These are phyloP conservation scores for Allantophomopsis cytisporea DNA, from an alignment of 2,329 filamentous ascomycete species.

Conservation along the genomic window DNA sequence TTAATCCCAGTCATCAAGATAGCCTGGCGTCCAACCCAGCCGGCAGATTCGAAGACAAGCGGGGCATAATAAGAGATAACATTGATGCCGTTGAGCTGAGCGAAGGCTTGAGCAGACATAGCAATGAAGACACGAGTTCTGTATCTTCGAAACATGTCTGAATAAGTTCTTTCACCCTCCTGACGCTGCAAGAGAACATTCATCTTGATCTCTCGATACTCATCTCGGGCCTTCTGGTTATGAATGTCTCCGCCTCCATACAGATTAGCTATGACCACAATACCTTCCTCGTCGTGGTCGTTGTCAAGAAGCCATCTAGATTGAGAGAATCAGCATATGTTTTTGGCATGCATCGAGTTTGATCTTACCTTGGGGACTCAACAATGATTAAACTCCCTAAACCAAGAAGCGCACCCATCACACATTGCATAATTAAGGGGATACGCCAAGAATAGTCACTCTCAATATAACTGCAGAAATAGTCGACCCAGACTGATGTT, in stretches of 20 bases:
- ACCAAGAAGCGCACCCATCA: constrained; percentile 82
- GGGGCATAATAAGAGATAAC: constrained; percentile 99
- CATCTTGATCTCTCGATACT: constrained; percentile 99
- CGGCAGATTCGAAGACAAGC: constrained; percentile 89
- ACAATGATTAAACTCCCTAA: constrained; percentile 85
- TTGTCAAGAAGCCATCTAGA: constrained; percentile 89
- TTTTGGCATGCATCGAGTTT: neutral
- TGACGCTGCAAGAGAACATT: constrained; percentile 84
- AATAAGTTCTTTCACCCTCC: constrained; percentile 84
- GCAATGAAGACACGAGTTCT: constrained; percentile 89
- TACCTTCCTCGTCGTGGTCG: constrained; percentile 95
- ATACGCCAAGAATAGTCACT: constrained; percentile 81
- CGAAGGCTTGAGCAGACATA: constrained; percentile 94
- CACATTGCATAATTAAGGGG: constrained; percentile 80
- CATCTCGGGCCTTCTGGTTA: constrained; percentile 80
- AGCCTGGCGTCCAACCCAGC: constrained; percentile 84
- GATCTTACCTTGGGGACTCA: constrained; percentile 71
- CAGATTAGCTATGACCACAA: constrained; percentile 94
- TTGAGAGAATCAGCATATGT: constrained; percentile 3
- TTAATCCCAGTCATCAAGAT: constrained; percentile 98
- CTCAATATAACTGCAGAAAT: constrained; percentile 85
- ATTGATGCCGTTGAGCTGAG: constrained; percentile 97
- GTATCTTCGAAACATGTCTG: constrained; percentile 92
- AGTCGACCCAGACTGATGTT: constrained; percentile 96
- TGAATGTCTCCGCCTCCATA: constrained; percentile 95